Evolutionary conservation across 2,329 filamentous ascomycete species (phyloP), one percentile per base, ranked within the genome.

Genomic region (Cladophialophora chaetospira): DNA sequence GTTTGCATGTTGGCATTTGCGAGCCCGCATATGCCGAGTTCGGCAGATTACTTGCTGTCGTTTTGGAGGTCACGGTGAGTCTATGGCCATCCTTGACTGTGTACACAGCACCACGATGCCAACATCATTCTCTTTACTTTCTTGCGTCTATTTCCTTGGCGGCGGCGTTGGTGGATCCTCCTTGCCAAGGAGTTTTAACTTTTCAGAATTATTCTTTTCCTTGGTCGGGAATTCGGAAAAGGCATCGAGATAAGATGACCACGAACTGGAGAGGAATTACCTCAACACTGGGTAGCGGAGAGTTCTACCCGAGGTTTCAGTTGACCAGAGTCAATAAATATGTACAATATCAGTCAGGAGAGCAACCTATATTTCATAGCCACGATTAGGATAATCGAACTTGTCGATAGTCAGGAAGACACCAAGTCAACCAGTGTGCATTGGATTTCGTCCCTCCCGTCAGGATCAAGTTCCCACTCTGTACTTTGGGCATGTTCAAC

Each of bases 21-120:
- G 6, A 61, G 62, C 31, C 60, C 62, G 11, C 60, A 64, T 38
- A 51, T 56, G 26, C 56, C 61, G 8, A 62, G 58, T 28, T 59
- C 58, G 2, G 53, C 55, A 8, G 57, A 53, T 13, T 63, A 63
- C 28, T 40, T 63, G 4, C 31, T 55, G 8, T 55, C 59, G 5
- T 54, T 58, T 11, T 61, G 55, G 59, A 53, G 43, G 5, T 26
- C 47, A 9, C 53, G 47, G 11, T 51, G 40, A 56, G 19, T 19
- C 5, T 3, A 38, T n/a, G 15, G 10, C 13, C 15, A 19, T 9
- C 15, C 15, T 38, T 10, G 35, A 10, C 35, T 9, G 8, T 8
- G 3, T 17, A 17, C 3, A 13, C 10, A 8, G 5, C 35, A 3
- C 35, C 15, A 38, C 15, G 9, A 19, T 38, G 35, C 15, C 2